These are phyloP conservation scores for Alternaria brassicicola DNA, from an alignment of 2,329 filamentous ascomycete genomes.

Conservation along the genomic window DNA sequence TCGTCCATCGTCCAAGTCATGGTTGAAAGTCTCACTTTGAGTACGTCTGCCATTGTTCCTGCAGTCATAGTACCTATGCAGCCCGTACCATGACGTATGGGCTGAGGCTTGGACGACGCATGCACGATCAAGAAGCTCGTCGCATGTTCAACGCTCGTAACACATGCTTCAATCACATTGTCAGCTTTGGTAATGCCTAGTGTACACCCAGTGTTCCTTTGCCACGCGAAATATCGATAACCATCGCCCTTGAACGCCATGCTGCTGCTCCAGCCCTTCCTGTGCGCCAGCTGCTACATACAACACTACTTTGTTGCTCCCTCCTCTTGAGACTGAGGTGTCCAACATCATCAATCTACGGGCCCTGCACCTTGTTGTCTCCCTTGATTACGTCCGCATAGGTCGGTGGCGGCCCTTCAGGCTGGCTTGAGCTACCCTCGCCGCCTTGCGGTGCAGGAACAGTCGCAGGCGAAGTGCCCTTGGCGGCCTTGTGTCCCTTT, in stretches of 20 bases:
- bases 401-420: slow-evolving; percentile 70
- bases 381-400: slow-evolving; percentile 90
- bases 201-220: neutral
- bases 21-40: too few relatives aligned
- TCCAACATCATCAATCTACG: slow-evolving; percentile 16
- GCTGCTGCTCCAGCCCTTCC: neutral
- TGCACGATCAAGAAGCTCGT: neutral
- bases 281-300: neutral
- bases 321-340: neutral
- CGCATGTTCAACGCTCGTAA: neutral
- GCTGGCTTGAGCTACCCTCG: slow-evolving; percentile 37
- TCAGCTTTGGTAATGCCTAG: neutral
- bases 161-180: neutral
- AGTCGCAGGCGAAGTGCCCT: slow-evolving; percentile 17
- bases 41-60: neutral
- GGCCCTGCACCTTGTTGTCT: slow-evolving; percentile 82
- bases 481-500: slow-evolving; percentile 25
- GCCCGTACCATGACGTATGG: neutral
- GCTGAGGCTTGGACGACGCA: neutral
- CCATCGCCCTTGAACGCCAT: slow-evolving; percentile 6
- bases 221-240: neutral
- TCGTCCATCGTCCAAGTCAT: neutral
- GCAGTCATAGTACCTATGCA: neutral
- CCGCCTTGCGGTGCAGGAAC: slow-evolving; percentile 25
- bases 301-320: neutral